phyloP scores from a whole-genome alignment of 2,329 filamentous ascomycete genomes.

The Passalora sequoiae region DNA sequence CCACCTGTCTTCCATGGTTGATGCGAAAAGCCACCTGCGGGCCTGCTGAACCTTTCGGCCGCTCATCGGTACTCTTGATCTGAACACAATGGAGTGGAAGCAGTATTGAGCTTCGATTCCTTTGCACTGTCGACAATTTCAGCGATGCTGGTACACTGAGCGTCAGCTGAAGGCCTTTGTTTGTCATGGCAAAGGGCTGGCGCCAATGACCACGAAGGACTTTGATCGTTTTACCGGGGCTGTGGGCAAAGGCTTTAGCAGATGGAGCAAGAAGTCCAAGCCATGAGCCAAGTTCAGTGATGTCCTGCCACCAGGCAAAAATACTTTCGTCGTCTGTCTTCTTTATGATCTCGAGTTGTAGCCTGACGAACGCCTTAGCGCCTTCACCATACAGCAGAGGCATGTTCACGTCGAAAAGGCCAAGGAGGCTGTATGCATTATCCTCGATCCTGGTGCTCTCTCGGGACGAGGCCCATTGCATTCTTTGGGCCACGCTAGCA shows the following conservation, averaged over 20 bases:
- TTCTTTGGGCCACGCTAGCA: conserved; percentile 15
- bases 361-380: conserved; percentile 11
- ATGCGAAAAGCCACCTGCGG: background rate
- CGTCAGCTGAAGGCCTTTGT: conserved; percentile 7
- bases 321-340: conserved; percentile 14
- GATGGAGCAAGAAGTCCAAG: conserved; percentile 2
- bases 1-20: conserved; percentile 2
- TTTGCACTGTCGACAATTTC: background rate
- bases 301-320: conserved; percentile 14
- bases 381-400: conserved; percentile 33
- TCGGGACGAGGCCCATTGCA: conserved; percentile 19
- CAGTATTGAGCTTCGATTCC: background rate
- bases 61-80: background rate
- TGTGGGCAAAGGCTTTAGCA: background rate
- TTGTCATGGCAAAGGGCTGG: conserved; percentile 3
- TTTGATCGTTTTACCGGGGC: background rate
- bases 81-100: conserved; percentile 7
- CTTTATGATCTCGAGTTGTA: conserved; percentile 18
- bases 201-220: background rate
- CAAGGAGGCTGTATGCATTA: conserved; percentile 29
- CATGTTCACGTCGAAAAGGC: conserved; percentile 30
- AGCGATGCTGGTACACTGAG: conserved; percentile 5
- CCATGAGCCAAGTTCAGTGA: conserved; percentile 1
- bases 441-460: conserved; percentile 28
- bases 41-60: background rate